Base-by-base conservation (phyloP, 2,329 filamentous ascomycete species). In the Botrytis porri region DNA sequence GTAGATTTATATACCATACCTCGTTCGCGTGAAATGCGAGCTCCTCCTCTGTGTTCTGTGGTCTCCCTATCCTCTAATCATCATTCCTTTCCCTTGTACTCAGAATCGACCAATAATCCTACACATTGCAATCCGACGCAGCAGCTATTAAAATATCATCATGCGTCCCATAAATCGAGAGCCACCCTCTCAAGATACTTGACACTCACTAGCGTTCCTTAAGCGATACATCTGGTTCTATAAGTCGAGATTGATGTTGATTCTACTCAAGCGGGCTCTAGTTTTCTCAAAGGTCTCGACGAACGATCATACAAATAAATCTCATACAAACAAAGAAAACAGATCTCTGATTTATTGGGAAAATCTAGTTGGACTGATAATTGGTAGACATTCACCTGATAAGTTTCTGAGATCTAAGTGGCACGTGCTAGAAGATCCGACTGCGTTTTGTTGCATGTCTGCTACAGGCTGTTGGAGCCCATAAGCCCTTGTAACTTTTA, bases 11-110 rank as follows among this genome's bases (percentile, higher is more conserved):
- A 43, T 43, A 18, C 4, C 22, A 51, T 51, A 6, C 1, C 25
- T n/a, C 1, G 6, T 6, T 16, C 25, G 25, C 25, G 2, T 51
- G 25, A 5, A n/a, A 16, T 1, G 2, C 4, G 12, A n/a, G 48
- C 48, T 51, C 25, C 16, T 3, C 12, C 3, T n/a, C 5, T 0
- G 25, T 16, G 1, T n/a, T 16, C 25, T 51, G 2, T 51, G 4
- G 2, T 8, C 12, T 12, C 4, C 5, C 4, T 3, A 4, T 51
- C n/a, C 4, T n/a, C 7, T 7, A 6, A 14, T 51, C 10, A 51
- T n/a, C 48, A 51, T 14, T 3, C 4, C 25, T 51, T n/a, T n/a
- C 12, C 7, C 48, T 0, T n/a, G 12, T 7, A 0, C 2, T 16
- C 25, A n/a, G 1, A 51, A n/a, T 51, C 4, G 6, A 14, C 22